phyloP scores from a whole-genome alignment of 2,329 filamentous ascomycete genomes.

The Nemania serpens region DNA sequence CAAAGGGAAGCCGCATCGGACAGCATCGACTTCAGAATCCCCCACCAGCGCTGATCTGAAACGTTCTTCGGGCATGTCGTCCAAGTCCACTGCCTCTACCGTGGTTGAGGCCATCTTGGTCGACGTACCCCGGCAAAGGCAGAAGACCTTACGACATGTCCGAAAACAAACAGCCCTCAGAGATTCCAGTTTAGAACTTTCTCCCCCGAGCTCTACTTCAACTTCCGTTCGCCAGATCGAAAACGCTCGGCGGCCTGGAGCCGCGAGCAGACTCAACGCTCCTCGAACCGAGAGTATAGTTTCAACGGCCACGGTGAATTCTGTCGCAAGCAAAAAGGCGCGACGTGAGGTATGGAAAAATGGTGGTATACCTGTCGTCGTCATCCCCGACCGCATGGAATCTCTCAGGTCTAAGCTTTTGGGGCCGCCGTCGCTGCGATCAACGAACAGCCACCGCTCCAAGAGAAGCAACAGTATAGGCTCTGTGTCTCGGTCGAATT shows the following conservation, averaged over 20 bases:
- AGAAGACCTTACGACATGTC: conserved; percentile 64
- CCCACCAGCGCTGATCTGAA: conserved; percentile 50
- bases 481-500: conserved; percentile 52
- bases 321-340: conserved; percentile 58
- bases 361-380: conserved; percentile 65
- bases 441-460: conserved; percentile 63
- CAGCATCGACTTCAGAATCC: conserved; percentile 44
- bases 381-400: conserved; percentile 63
- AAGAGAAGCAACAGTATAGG: conserved; percentile 58
- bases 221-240: conserved; percentile 46
- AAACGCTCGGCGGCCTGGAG: conserved; percentile 38
- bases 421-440: conserved; percentile 59
- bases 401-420: conserved; percentile 53
- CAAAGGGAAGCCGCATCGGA: conserved; percentile 38
- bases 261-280: conserved; percentile 37
- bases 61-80: conserved; percentile 59
- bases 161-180: conserved; percentile 53
- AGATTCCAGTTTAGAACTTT: conserved; percentile 50
- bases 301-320: conserved; percentile 55
- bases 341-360: conserved; percentile 63
- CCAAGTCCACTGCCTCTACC: conserved; percentile 59
- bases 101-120: conserved; percentile 63
- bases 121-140: conserved; percentile 53
- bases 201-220: conserved; percentile 49
- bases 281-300: conserved; percentile 52